These are phyloP conservation scores for Cercospora sesami DNA, from an alignment of 2,329 filamentous ascomycete genomes.

Conservation along the genomic window DNA sequence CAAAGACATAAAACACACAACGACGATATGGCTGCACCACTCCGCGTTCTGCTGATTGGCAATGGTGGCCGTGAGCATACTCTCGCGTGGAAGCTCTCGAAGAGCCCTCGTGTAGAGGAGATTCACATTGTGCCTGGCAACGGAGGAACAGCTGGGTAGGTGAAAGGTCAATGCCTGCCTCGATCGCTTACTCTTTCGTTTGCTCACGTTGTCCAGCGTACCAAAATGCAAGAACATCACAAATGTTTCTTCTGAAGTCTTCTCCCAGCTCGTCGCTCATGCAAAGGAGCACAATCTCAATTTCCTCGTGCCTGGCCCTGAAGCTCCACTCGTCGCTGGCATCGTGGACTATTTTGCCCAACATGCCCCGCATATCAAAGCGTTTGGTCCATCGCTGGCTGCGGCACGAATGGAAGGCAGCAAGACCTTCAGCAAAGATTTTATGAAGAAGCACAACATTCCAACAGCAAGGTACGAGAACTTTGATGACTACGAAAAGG, in stretches of 20 bases:
- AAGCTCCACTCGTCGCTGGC: slow-evolving; percentile 89
- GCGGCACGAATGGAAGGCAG: slow-evolving; percentile 92
- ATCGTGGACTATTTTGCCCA: slow-evolving; percentile 77
- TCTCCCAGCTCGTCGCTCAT: slow-evolving; percentile 71
- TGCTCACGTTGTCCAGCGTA: slow-evolving; percentile 30
- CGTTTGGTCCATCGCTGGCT: slow-evolving; percentile 81
- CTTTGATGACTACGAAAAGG: slow-evolving; percentile 54
- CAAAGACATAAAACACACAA: slow-evolving; percentile 10
- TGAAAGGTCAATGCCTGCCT: slow-evolving; percentile 20
- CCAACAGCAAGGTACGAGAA: slow-evolving; percentile 90
- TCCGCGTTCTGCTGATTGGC: slow-evolving; percentile 81
- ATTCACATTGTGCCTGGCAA: slow-evolving; percentile 75
- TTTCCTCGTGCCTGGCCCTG: slow-evolving; percentile 85
- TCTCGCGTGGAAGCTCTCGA: slow-evolving; percentile 87
- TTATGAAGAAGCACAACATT: slow-evolving; percentile 88
- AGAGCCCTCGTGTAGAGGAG: slow-evolving; percentile 74
- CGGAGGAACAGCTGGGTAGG: slow-evolving; percentile 69
- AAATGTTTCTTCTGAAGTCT: slow-evolving; percentile 71
- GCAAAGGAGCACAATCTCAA: slow-evolving; percentile 72
- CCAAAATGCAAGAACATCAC: slow-evolving; percentile 59
- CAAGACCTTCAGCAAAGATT: slow-evolving; percentile 97
- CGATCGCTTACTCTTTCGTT: not conserved
- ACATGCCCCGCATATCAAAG: slow-evolving; percentile 58
- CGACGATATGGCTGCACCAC: slow-evolving; percentile 30
- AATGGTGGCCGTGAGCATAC: slow-evolving; percentile 95